Evolutionary conservation across 257 asterid species (phyloP).

Genomic region (Parsonsia alboflavescens): DNA sequence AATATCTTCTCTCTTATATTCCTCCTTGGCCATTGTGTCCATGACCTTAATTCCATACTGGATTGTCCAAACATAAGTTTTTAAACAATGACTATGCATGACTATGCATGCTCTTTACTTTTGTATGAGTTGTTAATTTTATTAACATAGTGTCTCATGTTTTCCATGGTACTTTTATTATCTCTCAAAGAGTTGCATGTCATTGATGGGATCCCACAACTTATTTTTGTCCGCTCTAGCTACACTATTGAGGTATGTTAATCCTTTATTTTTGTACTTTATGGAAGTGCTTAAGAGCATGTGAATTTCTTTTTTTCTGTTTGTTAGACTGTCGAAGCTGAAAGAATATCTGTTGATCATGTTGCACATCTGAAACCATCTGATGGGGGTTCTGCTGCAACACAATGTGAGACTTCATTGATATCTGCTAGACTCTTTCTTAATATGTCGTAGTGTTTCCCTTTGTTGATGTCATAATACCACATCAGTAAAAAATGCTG

Average conservation of each 20-base stretch:
- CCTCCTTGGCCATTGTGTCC: neutral
- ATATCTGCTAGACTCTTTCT: neutral
- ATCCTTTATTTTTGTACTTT: conserved; percentile 6
- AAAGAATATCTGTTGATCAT: conserved; percentile 93
- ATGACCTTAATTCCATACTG: neutral
- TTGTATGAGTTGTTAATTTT: conserved; percentile 1
- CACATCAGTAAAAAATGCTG: neutral
- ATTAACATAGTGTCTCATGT: conserved; percentile 4
- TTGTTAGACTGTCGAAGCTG: conserved; percentile 96
- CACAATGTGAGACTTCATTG: conserved; percentile 58
- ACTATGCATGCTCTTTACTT: neutral
- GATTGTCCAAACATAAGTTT: neutral
- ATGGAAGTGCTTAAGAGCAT: conserved; percentile 13
- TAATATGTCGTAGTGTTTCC: neutral
- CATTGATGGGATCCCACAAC: conserved; percentile 92
- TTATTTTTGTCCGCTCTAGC: conserved; percentile 82
- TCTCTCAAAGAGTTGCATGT: conserved; percentile 72
- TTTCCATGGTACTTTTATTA: conserved; percentile 22
- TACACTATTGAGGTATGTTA: conserved; percentile 80
- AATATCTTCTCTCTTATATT: neutral
- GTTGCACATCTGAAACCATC: conserved; percentile 98
- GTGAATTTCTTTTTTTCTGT: conserved; percentile 11
- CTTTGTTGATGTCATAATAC: neutral
- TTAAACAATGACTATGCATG: neutral
- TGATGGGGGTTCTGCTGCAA: conserved; percentile 98